A percentile compares a stretch with the other conserved stretches of the same genome.
phyloP scores from a whole-genome alignment of 805 yeast genomes.

The Yamadazyma laniorum region DNA sequence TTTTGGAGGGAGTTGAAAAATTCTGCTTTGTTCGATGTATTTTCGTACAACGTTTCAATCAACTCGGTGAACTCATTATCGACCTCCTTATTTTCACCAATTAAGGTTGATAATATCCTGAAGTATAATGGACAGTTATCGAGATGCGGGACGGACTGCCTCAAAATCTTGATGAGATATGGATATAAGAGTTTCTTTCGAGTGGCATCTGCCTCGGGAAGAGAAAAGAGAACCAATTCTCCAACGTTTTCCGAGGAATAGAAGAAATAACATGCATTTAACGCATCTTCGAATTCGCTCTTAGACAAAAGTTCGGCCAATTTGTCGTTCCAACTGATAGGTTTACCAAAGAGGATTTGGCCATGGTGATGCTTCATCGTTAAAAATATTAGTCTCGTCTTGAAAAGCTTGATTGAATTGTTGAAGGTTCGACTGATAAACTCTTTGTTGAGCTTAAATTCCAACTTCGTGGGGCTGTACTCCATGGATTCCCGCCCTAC shows the following conservation, averaged over 20 bases:
- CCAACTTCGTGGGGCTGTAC: background rate
- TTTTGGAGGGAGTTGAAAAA: constrained; percentile 56
- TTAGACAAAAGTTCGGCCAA: constrained; percentile 47
- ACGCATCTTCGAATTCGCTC: constrained; percentile 53
- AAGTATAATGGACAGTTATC: constrained; percentile 19
- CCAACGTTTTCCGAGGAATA: constrained; percentile 45
- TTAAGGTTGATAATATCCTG: constrained; percentile 4
- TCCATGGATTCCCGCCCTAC: constrained; percentile 1
- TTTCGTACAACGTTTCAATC: constrained; percentile 21
- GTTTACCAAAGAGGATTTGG: constrained; percentile 56
- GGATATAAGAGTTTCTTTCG: constrained; percentile 52
- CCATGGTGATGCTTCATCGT: constrained; percentile 16
- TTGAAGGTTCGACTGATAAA: constrained; percentile 1
- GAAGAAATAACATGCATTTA: constrained; percentile 52
- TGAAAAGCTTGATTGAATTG: constrained; percentile 9
- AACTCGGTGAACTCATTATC: constrained; percentile 9
- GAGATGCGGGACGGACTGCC: constrained; percentile 48
- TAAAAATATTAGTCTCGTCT: constrained; percentile 9
- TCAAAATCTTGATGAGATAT: constrained; percentile 56
- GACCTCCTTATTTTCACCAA: background rate
- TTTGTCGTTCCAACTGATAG: constrained; percentile 69
- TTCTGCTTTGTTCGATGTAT: constrained; percentile 22
- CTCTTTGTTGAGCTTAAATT: constrained; percentile 1
- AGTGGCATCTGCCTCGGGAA: constrained; percentile 46
- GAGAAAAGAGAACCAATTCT: constrained; percentile 51